A percentile compares a stretch with the other conserved stretches of the same genome.
Conservation (phyloP, 1,284 basidiomycete genomes). For the Pterula multifida region DNA sequence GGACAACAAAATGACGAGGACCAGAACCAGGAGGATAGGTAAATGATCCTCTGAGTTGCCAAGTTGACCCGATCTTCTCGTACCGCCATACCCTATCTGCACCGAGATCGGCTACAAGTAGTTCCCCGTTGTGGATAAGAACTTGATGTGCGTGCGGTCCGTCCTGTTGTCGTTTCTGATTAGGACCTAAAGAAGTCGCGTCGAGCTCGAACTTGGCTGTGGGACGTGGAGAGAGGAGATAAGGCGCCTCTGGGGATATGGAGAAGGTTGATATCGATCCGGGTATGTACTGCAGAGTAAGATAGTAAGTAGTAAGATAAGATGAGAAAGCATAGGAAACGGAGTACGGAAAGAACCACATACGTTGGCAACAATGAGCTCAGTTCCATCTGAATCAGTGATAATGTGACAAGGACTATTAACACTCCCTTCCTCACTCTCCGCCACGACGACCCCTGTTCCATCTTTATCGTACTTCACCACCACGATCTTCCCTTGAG, state of each 20-base stretch:
- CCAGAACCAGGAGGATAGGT: conserved; percentile 42
- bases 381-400: conserved; percentile 27
- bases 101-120: conserved; percentile 63
- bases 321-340: neutral
- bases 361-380: conserved; percentile 58
- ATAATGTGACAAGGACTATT: conserved; percentile 33
- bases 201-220: conserved; percentile 28
- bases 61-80: conserved; percentile 28
- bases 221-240: conserved; percentile 23
- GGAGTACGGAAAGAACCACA: conserved; percentile 15
- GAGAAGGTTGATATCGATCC: conserved; percentile 42
- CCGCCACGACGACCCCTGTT: conserved; percentile 30
- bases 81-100: conserved; percentile 53
- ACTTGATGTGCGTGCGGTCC: conserved; percentile 62
- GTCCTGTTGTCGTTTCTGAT: conserved; percentile 42
- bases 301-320: too few species aligned
- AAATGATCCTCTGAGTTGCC: conserved; percentile 31
- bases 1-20: conserved; percentile 51
- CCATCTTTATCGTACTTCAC: conserved; percentile 39
- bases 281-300: conserved; percentile 40
- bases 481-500: conserved; percentile 43
- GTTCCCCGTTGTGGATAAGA: conserved; percentile 30
- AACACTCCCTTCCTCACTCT: conserved; percentile 35
- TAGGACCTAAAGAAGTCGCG: conserved; percentile 28
- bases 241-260: conserved; percentile 34